Conservation (phyloP, 345 rosid genomes). For the Rhodomyrtus tomentosa region DNA sequence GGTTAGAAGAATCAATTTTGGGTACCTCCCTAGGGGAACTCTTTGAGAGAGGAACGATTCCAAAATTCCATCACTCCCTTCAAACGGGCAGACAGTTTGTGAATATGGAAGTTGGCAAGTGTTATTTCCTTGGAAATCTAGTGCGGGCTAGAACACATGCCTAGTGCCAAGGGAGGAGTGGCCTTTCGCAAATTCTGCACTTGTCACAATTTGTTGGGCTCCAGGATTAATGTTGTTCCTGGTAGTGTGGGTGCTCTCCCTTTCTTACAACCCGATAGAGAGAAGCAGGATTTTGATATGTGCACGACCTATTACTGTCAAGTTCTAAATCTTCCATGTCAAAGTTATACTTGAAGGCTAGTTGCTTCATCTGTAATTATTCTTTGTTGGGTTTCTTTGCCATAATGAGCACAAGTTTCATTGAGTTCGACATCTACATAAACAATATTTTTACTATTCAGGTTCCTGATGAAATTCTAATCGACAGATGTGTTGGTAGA, state of each 20-base stretch:
- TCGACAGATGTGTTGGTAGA: constrained; percentile 89
- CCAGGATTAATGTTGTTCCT: not conserved
- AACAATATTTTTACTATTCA: constrained; percentile 28
- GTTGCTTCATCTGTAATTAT: not conserved
- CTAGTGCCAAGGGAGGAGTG: not conserved
- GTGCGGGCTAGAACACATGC: not conserved
- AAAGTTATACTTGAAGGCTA: not conserved
- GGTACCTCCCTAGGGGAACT: not conserved
- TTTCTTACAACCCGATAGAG: not conserved
- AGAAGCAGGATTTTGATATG: not conserved
- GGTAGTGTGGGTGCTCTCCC: not conserved
- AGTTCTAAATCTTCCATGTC: not conserved
- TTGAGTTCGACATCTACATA: constrained; percentile 11
- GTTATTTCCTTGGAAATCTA: not conserved
- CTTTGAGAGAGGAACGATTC: not conserved
- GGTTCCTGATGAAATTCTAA: constrained; percentile 93
- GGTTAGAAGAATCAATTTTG: not conserved
- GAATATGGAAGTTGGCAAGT: not conserved
- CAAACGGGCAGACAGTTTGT: not conserved
- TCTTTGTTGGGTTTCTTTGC: not conserved
- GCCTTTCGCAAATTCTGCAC: not conserved
- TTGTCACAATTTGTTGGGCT: not conserved
- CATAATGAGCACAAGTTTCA: not conserved
- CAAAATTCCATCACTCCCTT: not conserved
- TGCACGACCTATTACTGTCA: not conserved